Conservation (phyloP, 2,329 filamentous ascomycete genomes). For the Simplicillium aogashimaense region DNA sequence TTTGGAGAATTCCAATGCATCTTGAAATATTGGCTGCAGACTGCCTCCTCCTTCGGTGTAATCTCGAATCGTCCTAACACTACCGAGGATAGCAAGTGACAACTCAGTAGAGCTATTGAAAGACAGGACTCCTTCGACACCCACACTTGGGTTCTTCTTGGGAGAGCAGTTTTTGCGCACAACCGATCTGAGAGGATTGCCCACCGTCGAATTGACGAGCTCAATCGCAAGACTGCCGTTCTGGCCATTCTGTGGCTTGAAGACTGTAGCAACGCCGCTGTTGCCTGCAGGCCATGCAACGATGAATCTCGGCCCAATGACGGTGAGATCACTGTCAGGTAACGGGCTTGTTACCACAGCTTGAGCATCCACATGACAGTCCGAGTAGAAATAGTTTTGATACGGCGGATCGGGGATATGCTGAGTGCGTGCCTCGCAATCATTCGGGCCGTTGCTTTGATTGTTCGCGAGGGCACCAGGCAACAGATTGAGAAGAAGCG, state of each 20-base stretch:
- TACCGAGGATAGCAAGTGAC: constrained; percentile 48
- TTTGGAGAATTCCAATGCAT: constrained; percentile 33
- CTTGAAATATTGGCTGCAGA: constrained; percentile 42
- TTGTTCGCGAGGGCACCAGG: too few relatives aligned
- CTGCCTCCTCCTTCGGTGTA: constrained; percentile 48
- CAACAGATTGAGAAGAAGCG: too few relatives aligned
- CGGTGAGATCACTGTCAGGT: constrained; percentile 38
- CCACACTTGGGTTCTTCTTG: constrained; percentile 31
- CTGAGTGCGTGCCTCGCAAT: constrained; percentile 6
- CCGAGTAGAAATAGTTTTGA: constrained; percentile 56
- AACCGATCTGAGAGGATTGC: constrained; percentile 35
- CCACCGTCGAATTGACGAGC: constrained; percentile 37
- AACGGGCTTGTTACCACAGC: constrained; percentile 51
- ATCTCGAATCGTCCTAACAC: constrained; percentile 52
- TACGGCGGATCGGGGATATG: constrained; percentile 47
- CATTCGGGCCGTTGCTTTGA: too few relatives aligned
- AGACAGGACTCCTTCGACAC: constrained; percentile 40
- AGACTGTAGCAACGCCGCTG: constrained; percentile 48
- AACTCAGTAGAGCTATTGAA: constrained; percentile 50
- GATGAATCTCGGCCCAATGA: constrained; percentile 48
- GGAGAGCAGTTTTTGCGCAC: constrained; percentile 17
- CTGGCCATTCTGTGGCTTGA: constrained; percentile 39
- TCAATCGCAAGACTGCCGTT: constrained; percentile 44
- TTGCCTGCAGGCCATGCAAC: constrained; percentile 57
- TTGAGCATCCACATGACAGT: constrained; percentile 49